Base-by-base conservation (phyloP, 75 land plant species). In the Cunninghamia lanceolata region DNA sequence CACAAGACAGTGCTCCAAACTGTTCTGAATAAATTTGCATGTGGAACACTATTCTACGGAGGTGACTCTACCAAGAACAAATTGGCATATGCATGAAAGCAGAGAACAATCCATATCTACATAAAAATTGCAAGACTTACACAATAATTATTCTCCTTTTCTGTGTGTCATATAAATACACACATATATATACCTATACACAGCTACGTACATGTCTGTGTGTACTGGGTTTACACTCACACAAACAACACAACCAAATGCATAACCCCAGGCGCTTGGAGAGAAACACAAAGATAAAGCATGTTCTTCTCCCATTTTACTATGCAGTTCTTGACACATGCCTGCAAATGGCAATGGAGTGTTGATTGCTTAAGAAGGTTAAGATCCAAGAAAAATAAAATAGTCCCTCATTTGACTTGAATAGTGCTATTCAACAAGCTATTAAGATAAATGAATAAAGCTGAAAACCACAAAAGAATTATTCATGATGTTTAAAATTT, bases 11-110 rank as follows among this genome's bases (percentile, higher is more conserved):
- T 84, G 79, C 81, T 35, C 40, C 39, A 52, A 14, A 3, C 6
- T 39, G 85, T 84, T 56, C 76, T 56, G 30, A 68, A 36, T 38
- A 73, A 84, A n/a, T 10, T 80, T 39, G 42, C 81, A 77, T 3
- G 43, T 39, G 42, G 36, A 43, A 43, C 40, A 77, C n/a, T 77
- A 77, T 77, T 75, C 19, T 77, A 8, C 8, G 21, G 70, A 66
- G 30, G 28, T 66, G 30, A 66, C 6, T 25, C 35, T 77, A 39
- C 9, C 28, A 77, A 8, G n/a, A 77, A 6, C 4, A 77, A 21
- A 45, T 40, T 39, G 38, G 81, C 81, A 40, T 40, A 77, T 19
- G 16, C 42, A 39, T 74, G 35, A 9, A 17, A 34, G 80, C 36
- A 77, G 28, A 77, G 21, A 28, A 77, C 16, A 77, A 77, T 38